These are phyloP conservation scores for Phyllosticta capitalensis DNA, from an alignment of 2,329 filamentous ascomycete species.

Conservation along the genomic window DNA sequence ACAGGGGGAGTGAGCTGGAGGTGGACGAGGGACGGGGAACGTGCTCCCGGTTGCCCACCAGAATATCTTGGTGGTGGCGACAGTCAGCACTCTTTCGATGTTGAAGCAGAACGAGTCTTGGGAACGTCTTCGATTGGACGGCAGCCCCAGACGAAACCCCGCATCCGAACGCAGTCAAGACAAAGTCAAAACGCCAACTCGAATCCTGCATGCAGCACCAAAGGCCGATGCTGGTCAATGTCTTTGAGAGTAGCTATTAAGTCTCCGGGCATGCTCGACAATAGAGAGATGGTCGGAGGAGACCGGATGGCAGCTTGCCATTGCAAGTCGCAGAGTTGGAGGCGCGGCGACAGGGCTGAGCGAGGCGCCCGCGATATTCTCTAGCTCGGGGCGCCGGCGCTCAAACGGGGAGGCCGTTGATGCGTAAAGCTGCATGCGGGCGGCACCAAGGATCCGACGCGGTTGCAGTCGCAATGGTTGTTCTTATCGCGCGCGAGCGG, in stretches of 20 bases:
- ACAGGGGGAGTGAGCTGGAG: background rate
- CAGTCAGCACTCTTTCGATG: background rate
- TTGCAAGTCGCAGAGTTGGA: background rate
- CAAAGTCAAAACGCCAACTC: background rate
- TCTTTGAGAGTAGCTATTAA: too few relatives aligned
- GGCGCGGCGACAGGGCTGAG: background rate
- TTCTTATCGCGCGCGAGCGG: background rate
- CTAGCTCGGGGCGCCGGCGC: background rate
- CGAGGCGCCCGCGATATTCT: background rate
- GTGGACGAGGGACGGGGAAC: background rate
- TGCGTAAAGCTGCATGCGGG: background rate
- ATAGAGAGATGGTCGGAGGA: background rate
- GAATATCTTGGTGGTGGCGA: background rate
- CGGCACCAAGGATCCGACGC: background rate
- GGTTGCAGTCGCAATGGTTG: background rate
- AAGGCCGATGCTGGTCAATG: background rate
- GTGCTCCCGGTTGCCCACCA: background rate
- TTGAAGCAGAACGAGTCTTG: background rate
- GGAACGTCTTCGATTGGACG: background rate
- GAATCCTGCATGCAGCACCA: background rate
- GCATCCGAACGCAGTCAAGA: background rate
- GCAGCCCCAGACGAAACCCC: background rate
- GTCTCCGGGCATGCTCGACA: too few relatives aligned
- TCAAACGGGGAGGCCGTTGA: background rate
- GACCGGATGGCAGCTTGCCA: background rate